Base-by-base conservation (phyloP, 176 grass and related monocot species). In the Hyparrhenia diplandra region DNA sequence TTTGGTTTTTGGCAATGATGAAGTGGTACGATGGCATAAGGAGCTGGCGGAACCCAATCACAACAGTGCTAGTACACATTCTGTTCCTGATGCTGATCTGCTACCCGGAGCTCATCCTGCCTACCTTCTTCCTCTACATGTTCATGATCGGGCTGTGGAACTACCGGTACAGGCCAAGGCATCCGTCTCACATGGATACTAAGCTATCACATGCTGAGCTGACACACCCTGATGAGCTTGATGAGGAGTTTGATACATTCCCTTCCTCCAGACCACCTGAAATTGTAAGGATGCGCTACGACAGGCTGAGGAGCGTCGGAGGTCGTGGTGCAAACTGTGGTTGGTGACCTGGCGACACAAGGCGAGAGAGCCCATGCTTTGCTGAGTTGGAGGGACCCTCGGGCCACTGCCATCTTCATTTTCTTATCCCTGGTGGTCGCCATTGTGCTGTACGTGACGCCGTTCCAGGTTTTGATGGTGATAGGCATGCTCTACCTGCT, bases 211-310 rank as follows among this genome's bases (percentile, higher is more conserved):
- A 93, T 71, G 95, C 95, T 20, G 95, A 98, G 75, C 12, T 85
- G 61, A 80, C 86, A 47, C 69, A 94, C 64, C 92, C 90, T 4
- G 95, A 98, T 61, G 95, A 98, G 77, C 90, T 98, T 24, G 95
- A 98, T 66, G 95, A 98, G 89, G 95, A 98, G 76, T 91, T 92
- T 4, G 95, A 98, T 69, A 88, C 95, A 60, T 98, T 98, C 85
- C 95, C 95, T 12, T 69, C 88, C 27, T 85, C 63, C 57, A 90
- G 83, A 45, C 80, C 92, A 1, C 29, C 71, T 30, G 92, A 98
- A 4, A 82, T 94, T 58, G 77, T 94, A 23, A 90, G 92, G 66
- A 76, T 87, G 83, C 85, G 94, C 87, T 98, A 98, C 7, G 95
- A 98, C 14, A 90, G 95, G 85, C 74, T 98, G 79, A 88, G 95